Evolutionary conservation across 2,329 filamentous ascomycete genomes (phyloP), one percentile per base, ranked within the genome.

Genomic region (Lachnellula suecica): DNA sequence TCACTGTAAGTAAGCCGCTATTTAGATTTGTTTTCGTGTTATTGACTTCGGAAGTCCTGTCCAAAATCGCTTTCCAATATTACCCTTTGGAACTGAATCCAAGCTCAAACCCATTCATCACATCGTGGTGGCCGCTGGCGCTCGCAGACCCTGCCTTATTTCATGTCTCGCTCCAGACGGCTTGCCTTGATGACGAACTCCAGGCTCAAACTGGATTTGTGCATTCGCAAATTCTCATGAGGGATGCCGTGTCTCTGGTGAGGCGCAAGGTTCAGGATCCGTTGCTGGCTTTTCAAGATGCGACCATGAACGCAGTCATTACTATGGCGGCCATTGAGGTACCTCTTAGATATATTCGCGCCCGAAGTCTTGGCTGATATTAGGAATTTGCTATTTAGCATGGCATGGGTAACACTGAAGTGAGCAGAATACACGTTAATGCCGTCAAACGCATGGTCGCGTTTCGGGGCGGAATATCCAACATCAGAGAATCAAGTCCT

Each of bases 81-180:
- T 83, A 83, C 58, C 81, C 80, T 1, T 68, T 82, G 19, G 81
- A 83, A 47, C 67, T 81, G 7, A 74, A 71, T 53, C 60, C 71
- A n/a, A 64, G 65, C 0, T 79, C 80, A 7, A 83, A 83, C 57
- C 80, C 80, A 0, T 83, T 83, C 54, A 67, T 83, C 17, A 67
- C 81, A 6, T 82, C 79, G 0, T 83, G 81, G 81, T 83, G 81
- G 79, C 81, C 81, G 0, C 69, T 79, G 1, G 79, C 80, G 1
- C 70, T 83, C 0, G 74, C 70, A 0, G 80, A 83, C 50, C 78
- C 80, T 0, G 78, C 78, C 4, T 59, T 83, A 1, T 83, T 83
- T 49, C 79, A 83, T 57, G 79, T 83, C 22, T 82, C 79, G 2
- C 68, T 83, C 11, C 80, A 83, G 59, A 83, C 80, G 4, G 80